These are phyloP conservation scores for Prototheca stagnorum DNA, from an alignment of 163 green algal species.

Conservation along the genomic window DNA sequence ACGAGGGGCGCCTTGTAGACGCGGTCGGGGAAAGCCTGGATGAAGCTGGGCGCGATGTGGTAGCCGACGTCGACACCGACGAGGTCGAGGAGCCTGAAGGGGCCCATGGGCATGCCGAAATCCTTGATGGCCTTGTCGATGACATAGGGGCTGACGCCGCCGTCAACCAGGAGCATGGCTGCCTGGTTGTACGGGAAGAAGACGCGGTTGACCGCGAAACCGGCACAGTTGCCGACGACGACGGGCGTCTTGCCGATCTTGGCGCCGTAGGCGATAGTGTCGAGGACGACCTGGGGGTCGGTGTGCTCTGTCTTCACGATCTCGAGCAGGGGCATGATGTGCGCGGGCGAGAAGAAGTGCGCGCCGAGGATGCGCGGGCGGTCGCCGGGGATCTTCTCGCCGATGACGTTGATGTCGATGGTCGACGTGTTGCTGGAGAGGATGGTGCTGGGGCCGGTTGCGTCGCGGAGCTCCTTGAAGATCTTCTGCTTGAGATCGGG, in stretches of 20 bases:
- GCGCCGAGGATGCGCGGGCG: constrained; percentile 75
- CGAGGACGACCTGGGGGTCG: constrained; percentile 72
- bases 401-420: constrained; percentile 84
- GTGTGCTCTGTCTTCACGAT: constrained; percentile 83
- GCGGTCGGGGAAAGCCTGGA: constrained; percentile 75
- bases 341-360: constrained; percentile 93
- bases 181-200: constrained; percentile 99
- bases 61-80: constrained; percentile 76
- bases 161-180: constrained; percentile 78
- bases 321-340: constrained; percentile 98
- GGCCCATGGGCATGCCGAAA: constrained; percentile 97
- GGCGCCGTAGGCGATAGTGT: constrained; percentile 66
- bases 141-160: constrained; percentile 72
- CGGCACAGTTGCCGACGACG: constrained; percentile 98
- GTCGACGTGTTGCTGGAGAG: constrained; percentile 95
- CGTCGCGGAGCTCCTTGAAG: constrained; percentile 53
- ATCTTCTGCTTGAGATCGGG: constrained; percentile 72
- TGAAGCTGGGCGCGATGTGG: constrained; percentile 83
- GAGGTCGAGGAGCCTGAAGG: constrained; percentile 73
- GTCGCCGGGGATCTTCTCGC: constrained; percentile 20
- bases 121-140: constrained; percentile 71
- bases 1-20: constrained; percentile 67
- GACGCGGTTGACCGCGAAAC: constrained; percentile 96
- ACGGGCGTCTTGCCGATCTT: constrained; percentile 94
- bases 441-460: constrained; percentile 59